Base-by-base conservation (phyloP, 768 basidiomycete genomes). In the Leccinum barrowsii region DNA sequence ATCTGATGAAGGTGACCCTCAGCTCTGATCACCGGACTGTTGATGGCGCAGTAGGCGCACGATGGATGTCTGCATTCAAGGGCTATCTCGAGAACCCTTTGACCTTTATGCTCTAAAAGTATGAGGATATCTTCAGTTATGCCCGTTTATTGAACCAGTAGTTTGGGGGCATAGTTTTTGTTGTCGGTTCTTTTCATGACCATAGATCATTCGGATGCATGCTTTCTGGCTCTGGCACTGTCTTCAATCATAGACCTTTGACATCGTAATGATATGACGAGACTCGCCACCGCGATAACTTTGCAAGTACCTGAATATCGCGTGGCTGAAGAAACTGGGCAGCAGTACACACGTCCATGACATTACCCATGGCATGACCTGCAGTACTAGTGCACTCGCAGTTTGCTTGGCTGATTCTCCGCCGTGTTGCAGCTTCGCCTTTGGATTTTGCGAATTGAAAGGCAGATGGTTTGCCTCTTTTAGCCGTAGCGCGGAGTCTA, bases 81-180 rank as follows among this genome's bases (percentile, higher is more conserved):
- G 89, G 92, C 42, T 97, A 94, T 77, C 80, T 98, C 67, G 96
- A 98, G 79, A 96, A 98, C 73, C 95, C 95, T 49, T 75, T 97
- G 70, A 95, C 94, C 19, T 94, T 98, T 71, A 96, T 97, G 94
- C 84, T 98, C 58, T 97, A 74, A 85, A 66, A 61, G 28, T 54
- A 48, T 26, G 19, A 54, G 37, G 21, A 50, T 32, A 17, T 17
- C 26, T 34, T 58, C 30, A 22, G 34, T 44, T n/a, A 24, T 56
- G 50, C 51, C 48, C 47, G 35, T 40, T 28, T 50, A 44, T 35
- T 37, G 50, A 22, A 32, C 22, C 17, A 50, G n/a, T n/a, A 35
- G 50, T 34, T 60, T 53, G 30, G 54, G 57, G 56, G 52, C 54
- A 58, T 48, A 32, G 6, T 32, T 57, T 57, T 50, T 22, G 21